A percentile compares a stretch with the other conserved stretches of the same genome.
Conservation (phyloP, 768 basidiomycete species). For the Jaapia argillacea region DNA sequence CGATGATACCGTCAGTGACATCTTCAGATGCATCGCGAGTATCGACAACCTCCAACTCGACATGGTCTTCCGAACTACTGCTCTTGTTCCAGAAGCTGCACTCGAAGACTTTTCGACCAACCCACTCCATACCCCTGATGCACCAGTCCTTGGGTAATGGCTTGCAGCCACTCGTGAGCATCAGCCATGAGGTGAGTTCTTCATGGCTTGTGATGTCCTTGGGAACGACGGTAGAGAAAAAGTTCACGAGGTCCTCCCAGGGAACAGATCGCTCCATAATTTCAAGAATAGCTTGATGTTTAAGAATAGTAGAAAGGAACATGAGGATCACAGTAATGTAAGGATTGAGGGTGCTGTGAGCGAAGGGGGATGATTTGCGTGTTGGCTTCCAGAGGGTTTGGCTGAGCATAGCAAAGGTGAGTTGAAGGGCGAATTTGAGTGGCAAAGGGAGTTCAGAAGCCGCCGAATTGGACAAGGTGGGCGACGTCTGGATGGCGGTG, state of each 20-base stretch:
- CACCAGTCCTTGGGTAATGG: conserved; percentile 92
- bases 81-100: conserved; percentile 83
- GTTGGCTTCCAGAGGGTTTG: conserved; percentile 57
- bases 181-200: conserved; percentile 41
- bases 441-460: conserved; percentile 40
- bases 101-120: conserved; percentile 81
- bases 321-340: conserved; percentile 84
- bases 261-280: conserved; percentile 74
- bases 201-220: conserved; percentile 30
- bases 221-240: conserved; percentile 52
- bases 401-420: conserved; percentile 71
- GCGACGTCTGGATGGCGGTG: conserved; percentile 20
- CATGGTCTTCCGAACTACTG: conserved; percentile 45
- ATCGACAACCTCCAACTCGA: conserved; percentile 77
- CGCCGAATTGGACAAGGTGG: conserved; percentile 19
- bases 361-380: conserved; percentile 48
- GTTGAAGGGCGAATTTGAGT: conserved; percentile 66
- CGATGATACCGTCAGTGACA: conserved; percentile 69
- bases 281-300: conserved; percentile 47
- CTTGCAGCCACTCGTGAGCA: conserved; percentile 60
- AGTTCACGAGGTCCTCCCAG: conserved; percentile 65
- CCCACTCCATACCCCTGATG: conserved; percentile 94
- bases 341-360: conserved; percentile 58
- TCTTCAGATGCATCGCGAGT: conserved; percentile 41
- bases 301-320: conserved; percentile 72